A percentile compares a stretch with the other conserved stretches of the same genome.
Evolutionary conservation across 805 yeast genomes (phyloP).

Genomic region (Yamadazyma akitaensis): DNA sequence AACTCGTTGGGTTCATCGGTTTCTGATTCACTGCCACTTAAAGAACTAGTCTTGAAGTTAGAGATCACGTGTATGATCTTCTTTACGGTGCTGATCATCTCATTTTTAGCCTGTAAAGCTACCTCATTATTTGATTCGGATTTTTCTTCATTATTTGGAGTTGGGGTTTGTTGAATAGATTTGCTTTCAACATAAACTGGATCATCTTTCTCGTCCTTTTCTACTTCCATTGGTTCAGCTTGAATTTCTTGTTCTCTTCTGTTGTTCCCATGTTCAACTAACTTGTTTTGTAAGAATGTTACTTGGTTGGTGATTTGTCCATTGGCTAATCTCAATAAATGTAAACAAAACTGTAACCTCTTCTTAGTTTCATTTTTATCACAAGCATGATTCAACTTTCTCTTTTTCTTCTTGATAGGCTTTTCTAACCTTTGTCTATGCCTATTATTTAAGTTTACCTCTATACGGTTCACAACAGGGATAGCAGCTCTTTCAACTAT

Average conservation of each 20-base stretch:
- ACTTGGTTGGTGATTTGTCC: constrained; percentile 69
- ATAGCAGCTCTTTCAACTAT: constrained; percentile 54
- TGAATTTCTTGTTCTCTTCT: constrained; percentile 16
- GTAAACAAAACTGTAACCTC: constrained; percentile 73
- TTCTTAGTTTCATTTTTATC: constrained; percentile 58
- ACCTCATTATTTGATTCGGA: constrained; percentile 9
- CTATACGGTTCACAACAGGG: constrained; percentile 51
- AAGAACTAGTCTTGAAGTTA: constrained; percentile 52
- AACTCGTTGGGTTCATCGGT: constrained; percentile 20
- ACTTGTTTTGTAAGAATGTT: constrained; percentile 51
- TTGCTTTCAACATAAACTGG: constrained; percentile 1
- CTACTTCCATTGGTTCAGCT: constrained; percentile 4
- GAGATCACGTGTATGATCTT: constrained; percentile 85
- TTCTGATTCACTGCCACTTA: constrained; percentile 20
- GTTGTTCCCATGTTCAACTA: constrained; percentile 44
- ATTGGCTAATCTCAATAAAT: constrained; percentile 77
- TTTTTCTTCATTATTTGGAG: not conserved
- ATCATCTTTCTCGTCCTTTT: constrained; percentile 1
- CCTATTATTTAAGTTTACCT: constrained; percentile 40
- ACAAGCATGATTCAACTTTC: constrained; percentile 10
- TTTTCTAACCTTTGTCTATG: constrained; percentile 24
- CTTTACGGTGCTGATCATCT: constrained; percentile 83
- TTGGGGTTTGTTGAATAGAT: constrained; percentile 8
- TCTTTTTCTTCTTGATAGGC: constrained; percentile 10
- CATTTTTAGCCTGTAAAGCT: constrained; percentile 59